phyloP scores from a whole-genome alignment of 2,329 filamentous ascomycete genomes.

The Botryotinia globosa region DNA sequence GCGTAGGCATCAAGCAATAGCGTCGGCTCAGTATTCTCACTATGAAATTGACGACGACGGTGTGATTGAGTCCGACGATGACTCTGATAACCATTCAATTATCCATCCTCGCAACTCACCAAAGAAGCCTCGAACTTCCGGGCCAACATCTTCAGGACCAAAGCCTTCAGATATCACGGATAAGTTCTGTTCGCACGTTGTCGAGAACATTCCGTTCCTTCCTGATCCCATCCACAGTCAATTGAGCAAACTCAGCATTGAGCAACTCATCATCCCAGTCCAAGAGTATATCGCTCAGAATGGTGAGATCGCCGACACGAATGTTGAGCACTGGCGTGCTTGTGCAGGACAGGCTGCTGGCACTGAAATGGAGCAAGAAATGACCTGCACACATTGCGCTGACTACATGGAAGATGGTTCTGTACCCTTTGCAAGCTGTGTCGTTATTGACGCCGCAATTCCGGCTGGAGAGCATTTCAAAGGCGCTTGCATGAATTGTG shows the following conservation, averaged over 20 bases:
- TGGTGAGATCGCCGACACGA: neutral
- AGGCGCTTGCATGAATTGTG: constrained; percentile 13
- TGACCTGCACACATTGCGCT: neutral
- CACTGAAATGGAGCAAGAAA: neutral
- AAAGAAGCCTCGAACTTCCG: neutral
- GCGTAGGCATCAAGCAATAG: neutral
- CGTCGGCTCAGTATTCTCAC: neutral
- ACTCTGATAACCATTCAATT: neutral
- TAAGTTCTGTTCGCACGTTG: constrained; percentile 3
- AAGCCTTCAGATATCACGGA: neutral
- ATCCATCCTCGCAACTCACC: neutral
- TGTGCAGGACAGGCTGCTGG: constrained; percentile 10
- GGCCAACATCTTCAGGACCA: neutral
- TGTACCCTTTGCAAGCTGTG: constrained; percentile 5
- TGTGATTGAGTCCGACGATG: too few relatives aligned
- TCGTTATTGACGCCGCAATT: neutral
- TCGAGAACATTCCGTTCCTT: constrained; percentile 8
- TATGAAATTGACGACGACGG: neutral
- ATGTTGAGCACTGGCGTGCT: constrained; percentile 12
- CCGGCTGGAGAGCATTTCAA: neutral
- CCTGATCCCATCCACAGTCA: neutral
- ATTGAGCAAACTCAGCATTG: neutral
- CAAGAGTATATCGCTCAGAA: neutral
- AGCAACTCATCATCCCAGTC: neutral
- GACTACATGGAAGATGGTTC: neutral